Evolutionary conservation across 2,329 filamentous ascomycete genomes (phyloP).

Genomic region (Neofusicoccum cordaticola): DNA sequence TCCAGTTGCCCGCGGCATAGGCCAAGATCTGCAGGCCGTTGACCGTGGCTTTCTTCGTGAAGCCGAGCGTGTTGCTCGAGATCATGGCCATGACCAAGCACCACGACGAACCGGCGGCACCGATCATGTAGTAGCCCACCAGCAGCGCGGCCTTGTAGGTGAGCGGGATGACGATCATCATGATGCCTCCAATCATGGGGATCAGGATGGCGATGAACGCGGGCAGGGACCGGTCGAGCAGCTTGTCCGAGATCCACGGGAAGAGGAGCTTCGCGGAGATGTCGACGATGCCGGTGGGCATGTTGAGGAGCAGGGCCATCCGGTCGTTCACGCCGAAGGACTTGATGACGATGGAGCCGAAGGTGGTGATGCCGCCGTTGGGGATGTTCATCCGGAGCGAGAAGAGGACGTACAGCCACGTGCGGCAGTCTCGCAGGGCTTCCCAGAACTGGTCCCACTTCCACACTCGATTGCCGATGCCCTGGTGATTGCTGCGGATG

Average conservation of each 20-base stretch:
- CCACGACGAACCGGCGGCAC: background rate
- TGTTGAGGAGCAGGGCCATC: too few relatives aligned
- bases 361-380: constrained; percentile 18
- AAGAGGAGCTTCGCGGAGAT: constrained; percentile 18
- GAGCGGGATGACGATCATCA: constrained; percentile 5
- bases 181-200: constrained; percentile 4
- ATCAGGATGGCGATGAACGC: constrained; percentile 20
- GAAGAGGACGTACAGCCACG: constrained; percentile 7
- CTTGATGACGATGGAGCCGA: too few relatives aligned
- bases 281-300: constrained; percentile 1
- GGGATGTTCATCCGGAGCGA: background rate
- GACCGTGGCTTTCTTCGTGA: background rate
- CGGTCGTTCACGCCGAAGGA: too few relatives aligned
- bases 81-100: constrained; percentile 5
- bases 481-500: constrained; percentile 34
- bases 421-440: constrained; percentile 24
- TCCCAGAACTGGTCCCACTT: constrained; percentile 60
- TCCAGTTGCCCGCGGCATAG: constrained; percentile 39
- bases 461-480: constrained; percentile 69
- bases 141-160: constrained; percentile 7
- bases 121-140: background rate
- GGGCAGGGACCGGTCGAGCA: constrained; percentile 21
- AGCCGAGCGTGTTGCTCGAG: background rate
- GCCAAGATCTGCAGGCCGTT: background rate
- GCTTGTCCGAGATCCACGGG: background rate